phyloP scores from a whole-genome alignment of 148 eudicot genomes.

The Amaranthus cruentus region DNA sequence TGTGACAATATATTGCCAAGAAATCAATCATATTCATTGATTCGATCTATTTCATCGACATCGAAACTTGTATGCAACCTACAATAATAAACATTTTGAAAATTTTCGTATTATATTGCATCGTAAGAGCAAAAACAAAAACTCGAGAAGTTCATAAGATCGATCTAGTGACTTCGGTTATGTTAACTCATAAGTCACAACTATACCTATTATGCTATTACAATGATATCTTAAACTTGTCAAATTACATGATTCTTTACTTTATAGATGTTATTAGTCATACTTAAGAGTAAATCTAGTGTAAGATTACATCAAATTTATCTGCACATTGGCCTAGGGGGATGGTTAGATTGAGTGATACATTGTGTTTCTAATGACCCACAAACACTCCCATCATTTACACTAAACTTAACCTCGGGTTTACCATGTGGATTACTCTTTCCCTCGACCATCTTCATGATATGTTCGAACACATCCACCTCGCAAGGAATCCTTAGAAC shows the following conservation, averaged over 20 bases:
- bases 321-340: conserved; percentile 36
- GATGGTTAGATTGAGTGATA: conserved; percentile 16
- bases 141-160: conserved; percentile 7
- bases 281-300: conserved; percentile 14
- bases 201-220: conserved; percentile 16
- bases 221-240: conserved; percentile 1
- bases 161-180: not conserved
- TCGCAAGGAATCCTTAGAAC: conserved; percentile 36
- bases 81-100: not conserved
- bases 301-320: conserved; percentile 4
- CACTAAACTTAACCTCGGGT: conserved; percentile 1
- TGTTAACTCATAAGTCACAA: conserved; percentile 1
- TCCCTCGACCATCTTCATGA: conserved; percentile 17
- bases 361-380: conserved; percentile 19
- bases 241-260: conserved; percentile 16
- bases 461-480: conserved; percentile 28
- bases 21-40: not conserved
- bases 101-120: not conserved
- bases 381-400: conserved; percentile 26
- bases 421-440: conserved; percentile 6
- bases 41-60: too few species aligned
- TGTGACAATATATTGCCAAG: not conserved
- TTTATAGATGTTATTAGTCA: conserved; percentile 8
- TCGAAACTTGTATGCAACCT: too few species aligned
- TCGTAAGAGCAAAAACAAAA: conserved; percentile 2